Evolutionary conservation across 2,329 filamentous ascomycete species (phyloP).

Genomic region (Magnaporthales sp.): DNA sequence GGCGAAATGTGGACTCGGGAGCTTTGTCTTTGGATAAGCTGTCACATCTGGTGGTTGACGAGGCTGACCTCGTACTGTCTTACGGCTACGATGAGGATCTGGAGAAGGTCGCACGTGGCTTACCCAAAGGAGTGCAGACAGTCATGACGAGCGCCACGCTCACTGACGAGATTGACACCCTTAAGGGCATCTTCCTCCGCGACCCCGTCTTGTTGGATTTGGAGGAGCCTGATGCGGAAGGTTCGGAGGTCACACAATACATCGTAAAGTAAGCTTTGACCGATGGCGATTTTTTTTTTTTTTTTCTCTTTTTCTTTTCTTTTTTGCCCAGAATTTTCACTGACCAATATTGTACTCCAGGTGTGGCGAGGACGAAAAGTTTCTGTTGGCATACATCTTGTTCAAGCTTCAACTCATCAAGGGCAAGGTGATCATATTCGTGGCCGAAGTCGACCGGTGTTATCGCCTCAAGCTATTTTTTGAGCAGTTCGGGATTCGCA

Average conservation of each 20-base stretch:
- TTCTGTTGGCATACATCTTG: slow-evolving; percentile 83
- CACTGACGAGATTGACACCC: slow-evolving; percentile 73
- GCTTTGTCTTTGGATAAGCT: slow-evolving; percentile 64
- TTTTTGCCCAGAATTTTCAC: not conserved
- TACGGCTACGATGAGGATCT: slow-evolving; percentile 94
- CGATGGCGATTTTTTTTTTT: not conserved
- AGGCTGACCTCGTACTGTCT: slow-evolving; percentile 86
- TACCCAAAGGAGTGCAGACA: slow-evolving; percentile 82
- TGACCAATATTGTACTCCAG: slow-evolving; percentile 25
- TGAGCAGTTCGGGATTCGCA: slow-evolving; percentile 93
- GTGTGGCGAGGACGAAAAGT: slow-evolving; percentile 96
- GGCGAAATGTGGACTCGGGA: slow-evolving; percentile 65
- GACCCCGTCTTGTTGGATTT: slow-evolving; percentile 74
- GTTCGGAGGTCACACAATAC: slow-evolving; percentile 74
- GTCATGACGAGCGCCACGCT: slow-evolving; percentile 92
- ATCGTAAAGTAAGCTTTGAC: slow-evolving; percentile 60
- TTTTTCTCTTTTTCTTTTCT: not conserved
- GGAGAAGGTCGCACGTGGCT: slow-evolving; percentile 63
- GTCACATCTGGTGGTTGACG: slow-evolving; percentile 78
- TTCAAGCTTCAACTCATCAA: slow-evolving; percentile 92
- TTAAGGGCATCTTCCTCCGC: slow-evolving; percentile 79
- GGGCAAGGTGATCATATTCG: slow-evolving; percentile 69
- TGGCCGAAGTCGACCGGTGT: slow-evolving; percentile 76
- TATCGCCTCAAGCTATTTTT: slow-evolving; percentile 92
- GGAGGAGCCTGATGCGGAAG: slow-evolving; percentile 71